These are phyloP conservation scores for Schizophyllum amplum DNA, from an alignment of 1,284 basidiomycete species.

Conservation along the genomic window DNA sequence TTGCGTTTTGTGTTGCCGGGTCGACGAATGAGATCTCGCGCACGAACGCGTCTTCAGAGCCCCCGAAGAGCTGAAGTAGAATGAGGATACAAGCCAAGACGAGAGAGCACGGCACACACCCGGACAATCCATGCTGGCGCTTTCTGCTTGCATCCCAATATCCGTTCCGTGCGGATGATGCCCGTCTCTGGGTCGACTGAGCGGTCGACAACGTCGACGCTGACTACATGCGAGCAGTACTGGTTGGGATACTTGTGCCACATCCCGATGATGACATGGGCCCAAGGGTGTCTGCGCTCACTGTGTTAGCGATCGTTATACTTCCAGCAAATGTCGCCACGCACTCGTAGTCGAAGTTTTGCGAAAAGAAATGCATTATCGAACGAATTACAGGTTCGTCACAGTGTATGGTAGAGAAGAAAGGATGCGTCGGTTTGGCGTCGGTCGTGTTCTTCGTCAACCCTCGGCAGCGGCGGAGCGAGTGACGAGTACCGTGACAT, in stretches of 20 bases:
- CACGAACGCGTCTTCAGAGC: slow-evolving; percentile 88
- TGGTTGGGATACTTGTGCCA: slow-evolving; percentile 97
- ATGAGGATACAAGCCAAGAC: slow-evolving; percentile 6
- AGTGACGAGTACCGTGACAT: not conserved
- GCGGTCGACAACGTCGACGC: slow-evolving; percentile 84
- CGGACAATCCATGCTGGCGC: slow-evolving; percentile 79
- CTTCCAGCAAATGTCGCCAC: slow-evolving; percentile 17
- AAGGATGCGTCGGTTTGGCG: not conserved
- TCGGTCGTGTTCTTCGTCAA: not conserved
- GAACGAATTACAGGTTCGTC: not conserved
- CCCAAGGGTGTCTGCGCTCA: slow-evolving; percentile 66
- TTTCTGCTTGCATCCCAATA: slow-evolving; percentile 82
- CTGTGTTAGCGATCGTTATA: not conserved
- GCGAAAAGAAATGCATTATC: slow-evolving; percentile 69
- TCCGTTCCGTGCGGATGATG: slow-evolving; percentile 80
- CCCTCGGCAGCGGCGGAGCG: not conserved
- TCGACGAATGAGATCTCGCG: slow-evolving; percentile 91
- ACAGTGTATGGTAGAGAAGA: not conserved
- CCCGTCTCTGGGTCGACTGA: slow-evolving; percentile 79
- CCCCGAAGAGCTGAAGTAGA: slow-evolving; percentile 65
- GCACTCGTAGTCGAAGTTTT: slow-evolving; percentile 67
- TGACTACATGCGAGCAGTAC: slow-evolving; percentile 85
- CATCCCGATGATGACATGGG: slow-evolving; percentile 82
- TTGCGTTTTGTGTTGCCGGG: slow-evolving; percentile 68
- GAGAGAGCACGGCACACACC: slow-evolving; percentile 35